Conservation (phyloP, 495 filamentous ascomycete species). For the Jackrogersella minutella region DNA sequence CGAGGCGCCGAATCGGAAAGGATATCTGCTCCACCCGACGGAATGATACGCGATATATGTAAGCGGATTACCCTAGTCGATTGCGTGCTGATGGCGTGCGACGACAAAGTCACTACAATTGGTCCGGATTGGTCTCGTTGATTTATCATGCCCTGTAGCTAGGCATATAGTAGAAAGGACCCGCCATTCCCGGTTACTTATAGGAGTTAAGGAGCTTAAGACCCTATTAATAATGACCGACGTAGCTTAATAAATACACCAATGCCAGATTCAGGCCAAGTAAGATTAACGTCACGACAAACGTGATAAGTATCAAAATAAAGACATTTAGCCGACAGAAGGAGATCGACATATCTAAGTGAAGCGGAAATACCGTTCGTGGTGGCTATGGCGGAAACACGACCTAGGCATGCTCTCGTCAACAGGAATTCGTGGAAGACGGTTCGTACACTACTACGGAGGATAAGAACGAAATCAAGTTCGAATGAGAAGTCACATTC, state of each 20-base stretch:
- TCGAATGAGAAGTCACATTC: conserved; percentile 16
- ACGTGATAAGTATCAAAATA: neutral
- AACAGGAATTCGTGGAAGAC: conserved; percentile 37
- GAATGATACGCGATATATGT: conserved; percentile 22
- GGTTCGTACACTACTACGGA: conserved; percentile 32
- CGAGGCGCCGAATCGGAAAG: conserved; percentile 26
- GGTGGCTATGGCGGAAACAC: conserved; percentile 25
- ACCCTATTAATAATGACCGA: conserved; percentile 5
- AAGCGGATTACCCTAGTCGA: conserved; percentile 36
- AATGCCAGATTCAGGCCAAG: neutral
- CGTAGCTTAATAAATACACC: neutral
- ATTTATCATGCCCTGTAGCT: conserved; percentile 1
- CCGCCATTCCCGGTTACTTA: conserved; percentile 10
- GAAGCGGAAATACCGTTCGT: neutral
- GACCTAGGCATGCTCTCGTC: conserved; percentile 7
- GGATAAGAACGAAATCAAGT: conserved; percentile 28
- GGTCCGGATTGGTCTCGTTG: conserved; percentile 16
- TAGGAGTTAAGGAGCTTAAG: neutral
- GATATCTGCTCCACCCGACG: conserved; percentile 30
- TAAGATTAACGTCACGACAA: neutral
- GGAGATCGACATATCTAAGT: neutral
- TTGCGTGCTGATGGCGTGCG: conserved; percentile 43
- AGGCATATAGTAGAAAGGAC: neutral
- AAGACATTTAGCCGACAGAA: neutral
- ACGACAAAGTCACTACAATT: conserved; percentile 27